A percentile compares a stretch with the other conserved stretches of the same genome.
Evolutionary conservation across 2,329 filamentous ascomycete species (phyloP).

Genomic region (Penicillium sp.): DNA sequence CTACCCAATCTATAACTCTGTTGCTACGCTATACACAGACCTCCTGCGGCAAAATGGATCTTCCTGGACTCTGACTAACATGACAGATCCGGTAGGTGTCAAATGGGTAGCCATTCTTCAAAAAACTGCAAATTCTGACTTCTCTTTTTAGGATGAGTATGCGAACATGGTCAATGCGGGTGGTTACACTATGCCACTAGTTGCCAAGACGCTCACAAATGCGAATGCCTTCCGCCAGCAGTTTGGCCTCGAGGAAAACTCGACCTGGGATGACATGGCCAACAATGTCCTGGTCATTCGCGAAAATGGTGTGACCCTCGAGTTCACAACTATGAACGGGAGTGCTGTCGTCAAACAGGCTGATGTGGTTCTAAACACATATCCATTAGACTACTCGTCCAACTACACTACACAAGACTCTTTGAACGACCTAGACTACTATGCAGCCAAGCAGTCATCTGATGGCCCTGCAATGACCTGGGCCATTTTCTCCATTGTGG

Average conservation of each 20-base stretch:
- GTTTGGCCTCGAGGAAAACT: slow-evolving; percentile 56
- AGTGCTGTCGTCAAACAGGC: slow-evolving; percentile 68
- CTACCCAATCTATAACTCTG: slow-evolving; percentile 64
- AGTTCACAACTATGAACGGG: slow-evolving; percentile 67
- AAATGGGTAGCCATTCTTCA: not conserved
- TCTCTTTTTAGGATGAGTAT: slow-evolving; percentile 57
- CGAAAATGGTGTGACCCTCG: slow-evolving; percentile 62
- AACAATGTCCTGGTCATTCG: slow-evolving; percentile 58
- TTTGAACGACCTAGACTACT: slow-evolving; percentile 64
- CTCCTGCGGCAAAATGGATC: slow-evolving; percentile 61
- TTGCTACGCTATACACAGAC: slow-evolving; percentile 63
- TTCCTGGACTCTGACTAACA: slow-evolving; percentile 57
- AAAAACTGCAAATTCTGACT: not conserved
- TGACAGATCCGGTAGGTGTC: slow-evolving; percentile 66
- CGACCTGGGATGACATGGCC: slow-evolving; percentile 59
- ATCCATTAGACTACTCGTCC: slow-evolving; percentile 61
- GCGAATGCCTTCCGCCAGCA: slow-evolving; percentile 59
- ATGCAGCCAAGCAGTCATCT: slow-evolving; percentile 66
- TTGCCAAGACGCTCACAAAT: slow-evolving; percentile 55
- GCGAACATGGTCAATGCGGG: slow-evolving; percentile 67
- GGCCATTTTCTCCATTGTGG: slow-evolving; percentile 66
- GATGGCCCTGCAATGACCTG: slow-evolving; percentile 74
- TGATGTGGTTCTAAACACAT: slow-evolving; percentile 67
- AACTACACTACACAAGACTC: slow-evolving; percentile 53
- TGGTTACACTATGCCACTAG: slow-evolving; percentile 67